Base-by-base conservation (phyloP, 306 rosid genomes). In the Casuarina glauca region DNA sequence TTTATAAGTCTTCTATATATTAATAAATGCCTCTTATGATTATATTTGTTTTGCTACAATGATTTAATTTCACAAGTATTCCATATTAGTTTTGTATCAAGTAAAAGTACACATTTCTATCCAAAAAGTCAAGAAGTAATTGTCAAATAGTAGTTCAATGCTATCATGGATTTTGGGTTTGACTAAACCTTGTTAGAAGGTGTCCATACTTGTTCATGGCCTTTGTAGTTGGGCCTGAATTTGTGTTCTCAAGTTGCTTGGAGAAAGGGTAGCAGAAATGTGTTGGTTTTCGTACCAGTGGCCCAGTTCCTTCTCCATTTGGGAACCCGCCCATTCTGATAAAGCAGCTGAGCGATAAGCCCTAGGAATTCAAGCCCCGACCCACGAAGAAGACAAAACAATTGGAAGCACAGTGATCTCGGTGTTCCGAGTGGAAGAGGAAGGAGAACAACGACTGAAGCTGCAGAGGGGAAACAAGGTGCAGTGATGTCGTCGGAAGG, bases 381-480 rank as follows among this genome's bases (percentile, higher is more conserved):
- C 55, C 20, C 11, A 4, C 53, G 42, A 38, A 54, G 45, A 70
- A 58, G 26, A 32, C 71, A 45, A 53, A 46, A 8, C 36, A 44
- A 9, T 62, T 39, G 74, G 46, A 11, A 6, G 46, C 36, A 39
- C 36, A 9, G 7, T 46, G 76, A 39, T 70, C 44, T 52, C 3
- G 45, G 45, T 2, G 17, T 73, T 58, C 2, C 4, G 9, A 9
- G 38, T 44, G 17, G 43, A 53, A 19, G 46, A 48, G 10, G 67
- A 61, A 60, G 26, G 76, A 70, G 42, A 76, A 43, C 75, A 78
- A 92, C 91, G 99, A 95, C 91, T 69, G 93, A 76, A 76, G 81
- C 83, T 48, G 80, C 36, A 57, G 83, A 74, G 71, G 84, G 73
- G 73, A 86, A 87, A 74, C 84, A 92, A 43, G 76, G 82, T 70